Evolutionary conservation across 1,139 yeast genomes (phyloP).

Genomic region (Casaregolazyma suthepensis): DNA sequence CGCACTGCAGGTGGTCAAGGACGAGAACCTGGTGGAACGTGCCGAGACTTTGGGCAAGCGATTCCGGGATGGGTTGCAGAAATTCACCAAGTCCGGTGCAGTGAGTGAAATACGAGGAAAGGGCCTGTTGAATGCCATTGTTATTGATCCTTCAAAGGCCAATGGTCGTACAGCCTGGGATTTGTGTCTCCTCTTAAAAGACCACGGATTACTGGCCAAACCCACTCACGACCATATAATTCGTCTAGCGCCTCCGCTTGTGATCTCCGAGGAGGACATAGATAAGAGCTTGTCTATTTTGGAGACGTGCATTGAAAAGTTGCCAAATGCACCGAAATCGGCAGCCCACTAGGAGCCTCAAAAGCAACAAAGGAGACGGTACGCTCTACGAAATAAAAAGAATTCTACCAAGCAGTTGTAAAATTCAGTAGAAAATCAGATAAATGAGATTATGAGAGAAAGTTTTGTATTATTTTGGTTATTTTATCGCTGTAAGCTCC

Average conservation of each 20-base stretch:
- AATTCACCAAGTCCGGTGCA: constrained; percentile 55
- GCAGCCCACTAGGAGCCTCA: constrained; percentile 3
- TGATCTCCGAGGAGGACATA: constrained; percentile 81
- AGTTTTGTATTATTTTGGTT: too few species aligned
- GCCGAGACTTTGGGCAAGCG: constrained; percentile 65
- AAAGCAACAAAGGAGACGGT: background rate
- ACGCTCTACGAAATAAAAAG: background rate
- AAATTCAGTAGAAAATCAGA: background rate
- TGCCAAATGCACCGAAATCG: constrained; percentile 44
- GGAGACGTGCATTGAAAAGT: constrained; percentile 50
- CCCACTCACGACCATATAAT: constrained; percentile 96
- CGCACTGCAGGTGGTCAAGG: constrained; percentile 83
- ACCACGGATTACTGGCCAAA: constrained; percentile 85
- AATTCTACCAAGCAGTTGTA: background rate
- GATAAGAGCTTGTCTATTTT: constrained; percentile 74
- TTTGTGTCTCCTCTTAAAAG: constrained; percentile 82
- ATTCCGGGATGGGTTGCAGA: constrained; percentile 59
- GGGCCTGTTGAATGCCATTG: constrained; percentile 87
- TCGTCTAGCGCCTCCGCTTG: constrained; percentile 94
- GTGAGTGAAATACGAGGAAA: constrained; percentile 89
- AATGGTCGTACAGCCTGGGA: constrained; percentile 97
- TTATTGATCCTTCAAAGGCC: constrained; percentile 76
- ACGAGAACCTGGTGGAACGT: constrained; percentile 80
- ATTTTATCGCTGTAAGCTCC: background rate
- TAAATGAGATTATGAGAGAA: background rate